Conservation (phyloP, 164 flowering plant genomes). For the Magnolia changhungtana region DNA sequence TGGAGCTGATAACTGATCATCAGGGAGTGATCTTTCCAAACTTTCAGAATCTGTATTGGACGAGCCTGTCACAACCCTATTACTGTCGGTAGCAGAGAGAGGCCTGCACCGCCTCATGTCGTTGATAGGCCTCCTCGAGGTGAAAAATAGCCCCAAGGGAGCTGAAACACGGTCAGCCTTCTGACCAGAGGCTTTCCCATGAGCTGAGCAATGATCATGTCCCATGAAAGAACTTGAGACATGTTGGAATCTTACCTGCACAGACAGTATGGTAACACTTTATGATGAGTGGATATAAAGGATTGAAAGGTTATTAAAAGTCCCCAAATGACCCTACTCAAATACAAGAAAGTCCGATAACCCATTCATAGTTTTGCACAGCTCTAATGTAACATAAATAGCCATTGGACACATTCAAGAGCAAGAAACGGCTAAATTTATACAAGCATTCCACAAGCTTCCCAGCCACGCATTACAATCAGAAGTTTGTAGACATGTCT, state of each 20-base stretch:
- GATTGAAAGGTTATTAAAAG: no score
- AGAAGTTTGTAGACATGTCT: no score
- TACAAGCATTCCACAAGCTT: no score
- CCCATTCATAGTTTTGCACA: no score
- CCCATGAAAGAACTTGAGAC: slow-evolving; percentile 25
- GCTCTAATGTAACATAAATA: no score
- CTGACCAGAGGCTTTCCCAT: slow-evolving; percentile 14
- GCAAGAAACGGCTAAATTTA: no score
- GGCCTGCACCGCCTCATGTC: slow-evolving; percentile 19
- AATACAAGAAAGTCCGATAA: no score
- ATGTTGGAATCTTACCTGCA: slow-evolving; percentile 29
- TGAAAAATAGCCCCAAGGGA: slow-evolving; percentile 15
- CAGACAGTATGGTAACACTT: slow-evolving; percentile 19
- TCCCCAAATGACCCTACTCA: no score
- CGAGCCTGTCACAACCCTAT: slow-evolving; percentile 31
- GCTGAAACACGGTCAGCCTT: slow-evolving; percentile 20
- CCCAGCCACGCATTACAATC: no score
- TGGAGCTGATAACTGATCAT: slow-evolving; percentile 21
- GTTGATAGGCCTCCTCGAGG: slow-evolving; percentile 22
- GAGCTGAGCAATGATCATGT: background rate
- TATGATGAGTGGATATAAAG: background rate
- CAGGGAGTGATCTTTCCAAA: slow-evolving; percentile 21
- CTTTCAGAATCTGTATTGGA: slow-evolving; percentile 23
- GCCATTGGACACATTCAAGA: no score
- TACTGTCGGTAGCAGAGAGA: slow-evolving; percentile 38